phyloP scores from a whole-genome alignment of 2,329 filamentous ascomycete species.

The Ascosphaera apis region DNA sequence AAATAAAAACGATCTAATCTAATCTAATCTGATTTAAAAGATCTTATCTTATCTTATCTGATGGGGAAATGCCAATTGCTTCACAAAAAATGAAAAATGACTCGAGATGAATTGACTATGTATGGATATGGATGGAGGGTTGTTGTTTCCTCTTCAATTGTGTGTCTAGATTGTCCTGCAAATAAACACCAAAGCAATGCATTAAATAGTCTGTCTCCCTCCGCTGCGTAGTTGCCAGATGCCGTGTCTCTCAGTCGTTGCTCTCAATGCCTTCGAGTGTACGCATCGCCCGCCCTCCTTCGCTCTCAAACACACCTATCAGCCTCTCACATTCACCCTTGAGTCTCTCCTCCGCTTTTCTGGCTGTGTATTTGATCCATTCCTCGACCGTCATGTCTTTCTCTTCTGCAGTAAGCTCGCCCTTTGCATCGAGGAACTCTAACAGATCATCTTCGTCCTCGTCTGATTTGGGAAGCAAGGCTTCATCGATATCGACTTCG shows the following conservation, averaged over 20 bases:
- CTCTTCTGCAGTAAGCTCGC: slow-evolving; percentile 48
- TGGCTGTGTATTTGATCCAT: slow-evolving; percentile 70
- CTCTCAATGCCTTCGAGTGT: slow-evolving; percentile 49
- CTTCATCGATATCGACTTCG: slow-evolving; percentile 49
- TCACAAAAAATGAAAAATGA: too few species aligned
- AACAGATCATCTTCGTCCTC: slow-evolving; percentile 28
- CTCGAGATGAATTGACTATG: too few species aligned
- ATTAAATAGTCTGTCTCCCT: slow-evolving; percentile 5
- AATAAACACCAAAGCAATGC: slow-evolving; percentile 6
- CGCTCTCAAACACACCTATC: slow-evolving; percentile 59
- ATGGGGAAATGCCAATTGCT: too few species aligned
- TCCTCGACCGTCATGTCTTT: slow-evolving; percentile 82
- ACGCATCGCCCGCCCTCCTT: slow-evolving; percentile 57
- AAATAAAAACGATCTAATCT: too few species aligned
- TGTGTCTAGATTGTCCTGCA: too few species aligned
- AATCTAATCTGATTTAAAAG: too few species aligned
- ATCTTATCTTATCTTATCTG: too few species aligned
- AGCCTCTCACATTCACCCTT: slow-evolving; percentile 62
- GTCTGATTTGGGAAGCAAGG: slow-evolving; percentile 21
- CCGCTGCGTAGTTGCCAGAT: neutral
- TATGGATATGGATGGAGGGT: too few species aligned
- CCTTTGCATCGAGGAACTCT: slow-evolving; percentile 28
- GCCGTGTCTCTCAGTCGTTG: slow-evolving; percentile 13
- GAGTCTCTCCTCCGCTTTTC: slow-evolving; percentile 55
- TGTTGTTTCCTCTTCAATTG: too few species aligned